Evolutionary conservation across 345 rosid species (phyloP), one percentile per base, ranked within the genome.

Genomic region (Eucalyptus grandis): DNA sequence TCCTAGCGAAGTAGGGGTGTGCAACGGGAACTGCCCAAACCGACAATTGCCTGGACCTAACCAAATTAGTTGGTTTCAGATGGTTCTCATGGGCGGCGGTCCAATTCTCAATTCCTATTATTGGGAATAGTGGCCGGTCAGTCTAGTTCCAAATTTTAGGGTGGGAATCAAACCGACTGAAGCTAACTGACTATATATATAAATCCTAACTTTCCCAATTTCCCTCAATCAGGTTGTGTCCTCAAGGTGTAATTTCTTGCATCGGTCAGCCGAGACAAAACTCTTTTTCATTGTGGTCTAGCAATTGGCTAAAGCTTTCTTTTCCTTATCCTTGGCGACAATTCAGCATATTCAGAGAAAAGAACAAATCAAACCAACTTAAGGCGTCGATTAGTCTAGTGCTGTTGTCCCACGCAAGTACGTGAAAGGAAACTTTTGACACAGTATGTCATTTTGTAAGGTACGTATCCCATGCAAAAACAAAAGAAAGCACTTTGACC

Each of bases 41-140:
- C 3, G 0, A 10, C 0, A 56, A 56, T 13, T 0, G 0, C 30
- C 3, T 53, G 0, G 58, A 19, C 58, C 0, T 0, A 19, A 8
- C 1, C 1, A 0, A 1, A 24, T 22, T 26, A 26, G 30, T 56
- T 0, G 13, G 27, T 56, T 56, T 56, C 24, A 2, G 30, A 22
- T 26, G 62, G 3, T 56, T 56, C 6, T 6, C 30, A 56, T 3
- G 0, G 2, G 62, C 0, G 2, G 13, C 0, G 0, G 6, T 24
- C 2, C 3, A 1, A 26, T 24, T 56, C 62, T 26, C 7, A 3
- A 56, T 56, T 56, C 62, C 62, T 56, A 56, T 24, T 56, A 0
- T 56, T 56, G 14, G 30, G 30, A 56, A 10, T 1, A 4, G 6
- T 56, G 30, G 30, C 2, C 1, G 0, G 1, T 56, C 1, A 3